These are phyloP conservation scores for Pseudomicrostroma phylloplanum DNA, from an alignment of 1,284 basidiomycete species.

Conservation along the genomic window DNA sequence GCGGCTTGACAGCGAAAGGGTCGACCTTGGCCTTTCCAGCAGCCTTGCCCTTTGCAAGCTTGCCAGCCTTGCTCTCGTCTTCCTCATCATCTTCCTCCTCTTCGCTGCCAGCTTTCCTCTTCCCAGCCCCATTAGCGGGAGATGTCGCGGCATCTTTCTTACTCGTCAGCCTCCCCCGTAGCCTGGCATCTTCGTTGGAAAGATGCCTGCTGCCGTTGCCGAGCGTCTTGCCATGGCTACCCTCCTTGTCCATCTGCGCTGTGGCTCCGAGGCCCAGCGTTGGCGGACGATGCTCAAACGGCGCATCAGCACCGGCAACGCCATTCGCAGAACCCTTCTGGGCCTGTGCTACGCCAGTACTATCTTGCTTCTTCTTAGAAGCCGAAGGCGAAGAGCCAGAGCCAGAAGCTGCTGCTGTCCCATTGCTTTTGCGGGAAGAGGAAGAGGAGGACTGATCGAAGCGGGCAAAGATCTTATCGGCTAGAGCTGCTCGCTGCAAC, in stretches of 20 bases:
- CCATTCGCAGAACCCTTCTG: no score
- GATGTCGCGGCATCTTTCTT: slow-evolving; percentile 11
- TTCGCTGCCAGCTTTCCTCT: not conserved
- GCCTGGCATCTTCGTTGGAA: not conserved
- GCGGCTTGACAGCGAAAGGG: slow-evolving; percentile 1
- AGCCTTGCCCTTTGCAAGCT: not conserved
- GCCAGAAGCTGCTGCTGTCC: no score
- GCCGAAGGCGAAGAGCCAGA: slow-evolving; percentile 6
- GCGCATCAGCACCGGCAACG: not conserved
- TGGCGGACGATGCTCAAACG: slow-evolving; percentile 22
- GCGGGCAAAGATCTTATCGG: slow-evolving; percentile 31
- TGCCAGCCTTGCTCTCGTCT: slow-evolving; percentile 14
- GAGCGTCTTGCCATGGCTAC: no score
- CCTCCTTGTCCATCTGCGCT: slow-evolving; percentile 12
- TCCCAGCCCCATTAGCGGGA: not conserved
- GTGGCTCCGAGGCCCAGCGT: slow-evolving; percentile 37
- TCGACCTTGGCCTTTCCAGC: not conserved
- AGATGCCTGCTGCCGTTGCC: no score
- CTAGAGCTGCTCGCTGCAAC: slow-evolving; percentile 33
- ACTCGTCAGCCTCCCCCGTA: slow-evolving; percentile 17
- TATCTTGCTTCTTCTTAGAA: no score
- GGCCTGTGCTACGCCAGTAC: no score
- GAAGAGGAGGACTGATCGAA: slow-evolving; percentile 14
- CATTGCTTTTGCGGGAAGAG: not conserved
- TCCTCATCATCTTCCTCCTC: slow-evolving; percentile 18